phyloP scores from a whole-genome alignment of 768 basidiomycete species.

The Agaricus subrufescens region DNA sequence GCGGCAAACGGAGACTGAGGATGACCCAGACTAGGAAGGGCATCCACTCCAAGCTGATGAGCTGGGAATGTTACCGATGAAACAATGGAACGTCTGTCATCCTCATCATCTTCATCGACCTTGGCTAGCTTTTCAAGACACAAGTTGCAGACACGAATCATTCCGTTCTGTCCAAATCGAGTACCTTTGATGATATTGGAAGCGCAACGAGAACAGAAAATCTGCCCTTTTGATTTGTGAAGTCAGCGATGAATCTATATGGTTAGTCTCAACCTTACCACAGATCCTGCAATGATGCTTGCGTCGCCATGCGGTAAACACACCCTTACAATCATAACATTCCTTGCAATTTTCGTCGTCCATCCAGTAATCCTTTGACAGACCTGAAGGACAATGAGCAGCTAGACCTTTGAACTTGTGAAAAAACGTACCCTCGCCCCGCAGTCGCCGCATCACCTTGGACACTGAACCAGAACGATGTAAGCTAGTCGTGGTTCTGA shows the following conservation, averaged over 20 bases:
- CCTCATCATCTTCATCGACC: constrained; percentile 87
- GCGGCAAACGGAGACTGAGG: constrained; percentile 87
- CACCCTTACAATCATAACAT: constrained; percentile 92
- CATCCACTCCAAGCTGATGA: constrained; percentile 63
- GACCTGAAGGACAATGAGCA: constrained; percentile 38
- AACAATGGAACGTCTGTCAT: constrained; percentile 76
- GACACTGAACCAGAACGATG: constrained; percentile 82
- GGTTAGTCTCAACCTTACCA: constrained; percentile 41
- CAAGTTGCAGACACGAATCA: constrained; percentile 92
- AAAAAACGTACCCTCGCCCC: constrained; percentile 70
- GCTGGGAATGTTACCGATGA: constrained; percentile 74
- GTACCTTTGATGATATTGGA: constrained; percentile 94
- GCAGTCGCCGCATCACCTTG: constrained; percentile 83
- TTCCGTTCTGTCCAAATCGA: constrained; percentile 92
- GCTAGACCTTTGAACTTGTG: not conserved
- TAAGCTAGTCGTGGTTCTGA: constrained; percentile 67
- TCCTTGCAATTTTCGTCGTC: constrained; percentile 94
- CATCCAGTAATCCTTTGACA: constrained; percentile 98
- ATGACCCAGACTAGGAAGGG: constrained; percentile 27
- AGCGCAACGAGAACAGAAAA: constrained; percentile 96
- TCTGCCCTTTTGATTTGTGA: constrained; percentile 59
- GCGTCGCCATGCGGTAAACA: constrained; percentile 90
- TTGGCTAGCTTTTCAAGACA: constrained; percentile 91
- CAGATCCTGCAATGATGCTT: constrained; percentile 99
- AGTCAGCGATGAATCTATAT: not conserved